These are phyloP conservation scores for Phytophthora sansomeana DNA, from an alignment of 352 stramenopile species.

Conservation along the genomic window DNA sequence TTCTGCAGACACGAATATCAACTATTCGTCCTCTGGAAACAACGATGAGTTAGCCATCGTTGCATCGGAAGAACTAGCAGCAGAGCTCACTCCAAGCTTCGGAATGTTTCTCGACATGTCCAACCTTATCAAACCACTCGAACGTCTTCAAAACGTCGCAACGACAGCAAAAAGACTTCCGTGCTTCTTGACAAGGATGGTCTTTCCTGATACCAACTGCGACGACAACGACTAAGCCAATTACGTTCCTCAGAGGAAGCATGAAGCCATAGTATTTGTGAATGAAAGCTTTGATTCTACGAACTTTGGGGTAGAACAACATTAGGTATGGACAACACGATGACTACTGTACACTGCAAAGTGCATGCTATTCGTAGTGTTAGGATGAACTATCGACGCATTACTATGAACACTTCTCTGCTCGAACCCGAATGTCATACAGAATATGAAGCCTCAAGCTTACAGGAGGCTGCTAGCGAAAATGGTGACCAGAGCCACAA, in stretches of 20 bases:
- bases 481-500: conserved; percentile 37
- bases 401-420: background rate
- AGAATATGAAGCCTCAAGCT: conserved; percentile 25
- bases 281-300: too few species aligned
- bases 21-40: background rate
- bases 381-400: background rate
- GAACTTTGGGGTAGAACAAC: too few species aligned
- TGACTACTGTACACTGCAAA: background rate
- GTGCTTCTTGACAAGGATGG: conserved; percentile 9
- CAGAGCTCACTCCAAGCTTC: background rate
- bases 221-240: too few species aligned
- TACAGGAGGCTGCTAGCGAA: conserved; percentile 40
- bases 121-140: conserved; percentile 15
- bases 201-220: conserved; percentile 12
- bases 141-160: conserved; percentile 7
- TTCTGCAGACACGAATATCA: background rate
- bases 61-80: background rate
- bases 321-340: too few species aligned
- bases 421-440: conserved; percentile 7
- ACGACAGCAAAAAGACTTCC: conserved; percentile 7
- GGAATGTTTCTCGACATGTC: conserved; percentile 16
- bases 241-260: too few species aligned
- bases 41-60: background rate
- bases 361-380: background rate
- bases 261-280: too few species aligned